Evolutionary conservation across 2,329 filamentous ascomycete genomes (phyloP), one percentile per base, ranked within the genome.

Genomic region (Fragosphaeria purpurea): DNA sequence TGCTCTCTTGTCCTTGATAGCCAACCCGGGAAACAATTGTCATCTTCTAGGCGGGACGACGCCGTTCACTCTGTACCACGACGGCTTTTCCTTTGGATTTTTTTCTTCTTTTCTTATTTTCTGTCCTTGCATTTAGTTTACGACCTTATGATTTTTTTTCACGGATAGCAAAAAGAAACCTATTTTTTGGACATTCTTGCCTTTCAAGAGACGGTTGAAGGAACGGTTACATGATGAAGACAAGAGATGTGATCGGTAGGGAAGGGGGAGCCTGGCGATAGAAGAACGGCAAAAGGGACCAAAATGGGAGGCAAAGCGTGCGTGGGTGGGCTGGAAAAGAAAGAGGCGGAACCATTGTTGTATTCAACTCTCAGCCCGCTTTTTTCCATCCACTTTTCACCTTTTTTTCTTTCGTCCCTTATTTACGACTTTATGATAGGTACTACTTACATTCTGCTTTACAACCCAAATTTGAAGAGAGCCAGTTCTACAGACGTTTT

Each of bases 71-170:
- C 22, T 22, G 22, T 22, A 22, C 22, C 22, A 22, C 22, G 22
- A 22, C 22, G 22, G 35, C 41, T 44, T 42, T 5, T 9, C 43
- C 35, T 49, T 7, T 30, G 40, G 31, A 22, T 40, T 54, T 31
- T 34, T 44, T 40, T 44, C 31, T 45, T 40, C 33, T 7, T 40
- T n/a, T 22, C 47, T 32, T 37, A 22, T 47, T 35, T 13, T 9
- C 32, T 46, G 9, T 35, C 41, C 8, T 40, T 53, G 22, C 40
- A 11, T 12, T 35, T 22, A 22, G 22, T 22, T 52, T 43, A 50
- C 44, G 50, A 53, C 46, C 48, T 53, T 40, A 55, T 43, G 53
- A 55, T 43, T 37, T 47, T 54, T 46, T 11, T 41, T 38, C 38
- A 12, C 38, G 39, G 33, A 22, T 22, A 22, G 22, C 22, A 22